Conservation (phyloP, 345 rosid genomes). For the Turnera subulata region DNA sequence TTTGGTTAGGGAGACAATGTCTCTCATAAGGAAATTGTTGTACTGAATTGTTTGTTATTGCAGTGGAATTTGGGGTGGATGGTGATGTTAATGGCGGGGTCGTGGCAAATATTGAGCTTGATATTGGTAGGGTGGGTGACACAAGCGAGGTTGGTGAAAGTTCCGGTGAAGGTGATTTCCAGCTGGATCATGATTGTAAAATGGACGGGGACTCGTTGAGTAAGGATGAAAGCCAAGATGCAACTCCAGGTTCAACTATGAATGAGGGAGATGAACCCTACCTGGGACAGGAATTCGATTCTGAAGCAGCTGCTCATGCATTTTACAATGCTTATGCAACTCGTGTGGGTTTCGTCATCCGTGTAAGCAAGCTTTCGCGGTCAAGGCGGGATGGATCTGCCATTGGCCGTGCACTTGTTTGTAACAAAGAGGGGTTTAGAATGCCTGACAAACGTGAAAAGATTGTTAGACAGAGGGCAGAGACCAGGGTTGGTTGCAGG, state of each 20-base stretch:
- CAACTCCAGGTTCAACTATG: conserved; percentile 26
- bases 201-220: conserved; percentile 38
- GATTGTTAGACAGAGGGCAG: conserved; percentile 90
- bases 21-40: background rate
- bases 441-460: conserved; percentile 92
- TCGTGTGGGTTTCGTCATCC: conserved; percentile 76
- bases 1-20: too few relatives aligned
- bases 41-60: conserved; percentile 8
- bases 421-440: conserved; percentile 94
- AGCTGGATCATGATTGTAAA: conserved; percentile 40
- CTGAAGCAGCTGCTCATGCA: conserved; percentile 91
- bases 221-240: conserved; percentile 27
- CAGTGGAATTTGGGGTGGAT: conserved; percentile 80
- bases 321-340: conserved; percentile 90
- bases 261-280: conserved; percentile 61
- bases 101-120: conserved; percentile 41
- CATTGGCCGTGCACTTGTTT: conserved; percentile 92
- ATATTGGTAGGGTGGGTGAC: conserved; percentile 31
- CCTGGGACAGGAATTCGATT: conserved; percentile 85
- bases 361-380: conserved; percentile 97
- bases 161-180: conserved; percentile 38
- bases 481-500: conserved; percentile 97
- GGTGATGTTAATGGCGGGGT: conserved; percentile 49
- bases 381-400: conserved; percentile 96
- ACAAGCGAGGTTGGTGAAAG: conserved; percentile 45